Evolutionary conservation across 495 filamentous ascomycete genomes (phyloP), one percentile per base, ranked within the genome.

Genomic region (Trichoderma erinaceum): DNA sequence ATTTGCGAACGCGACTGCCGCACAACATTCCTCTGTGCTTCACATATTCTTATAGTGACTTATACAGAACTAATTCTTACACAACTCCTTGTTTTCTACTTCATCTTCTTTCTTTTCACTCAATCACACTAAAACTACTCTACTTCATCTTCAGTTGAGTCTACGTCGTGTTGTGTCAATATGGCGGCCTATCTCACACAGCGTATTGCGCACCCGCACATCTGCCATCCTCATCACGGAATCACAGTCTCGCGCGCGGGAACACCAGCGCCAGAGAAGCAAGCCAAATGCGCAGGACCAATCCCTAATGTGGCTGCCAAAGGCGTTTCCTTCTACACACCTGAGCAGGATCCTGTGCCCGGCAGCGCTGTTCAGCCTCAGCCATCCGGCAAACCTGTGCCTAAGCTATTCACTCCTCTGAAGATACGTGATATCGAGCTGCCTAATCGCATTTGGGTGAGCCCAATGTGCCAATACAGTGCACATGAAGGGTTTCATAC

Each of bases 381-480:
- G 69, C 80, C 83, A 4, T 79, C 84, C 76, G 83, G 83, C 23
- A 79, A 78, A 27, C 69, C 78, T 10, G 81, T 84, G 23, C 88
- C 88, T 0, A 91, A 89, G 75, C 82, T 92, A 6, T 92, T 90
- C 74, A 80, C 84, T 32, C 87, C 88, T 0, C 71, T 90, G 41
- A 87, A 80, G 50, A 77, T 90, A 66, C 79, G 87, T 16, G 85
- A 86, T 8, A 66, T 85, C 23, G 85, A 81, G 5, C 78, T 90
- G 65, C 86, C 86, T 68, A 90, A 89, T 73, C 83, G 88, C 61
- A 79, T 90, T 12, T 82, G 86, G 65, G 67, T 81, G n/a, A 82
- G 86, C 18, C 87, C 87, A 0, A 76, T 89, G 64, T 92, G 89
- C 77, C 88, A 90, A 74, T 90, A 91, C 76, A 87, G 84, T 21